Evolutionary conservation across 106 monocot species (phyloP).

Genomic region (Dendrobium nobile): DNA sequence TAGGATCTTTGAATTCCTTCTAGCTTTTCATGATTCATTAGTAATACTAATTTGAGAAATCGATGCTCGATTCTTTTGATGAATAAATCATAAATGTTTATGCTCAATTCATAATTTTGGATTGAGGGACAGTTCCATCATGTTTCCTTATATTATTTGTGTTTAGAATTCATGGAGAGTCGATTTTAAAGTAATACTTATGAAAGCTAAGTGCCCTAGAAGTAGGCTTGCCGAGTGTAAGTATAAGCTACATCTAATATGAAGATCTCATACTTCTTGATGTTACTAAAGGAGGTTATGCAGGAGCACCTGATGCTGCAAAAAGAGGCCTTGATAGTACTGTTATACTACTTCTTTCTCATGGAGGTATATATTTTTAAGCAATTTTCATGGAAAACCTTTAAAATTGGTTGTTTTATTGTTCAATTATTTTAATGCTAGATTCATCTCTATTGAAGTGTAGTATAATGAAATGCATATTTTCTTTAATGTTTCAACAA

Average conservation of each 20-base stretch:
- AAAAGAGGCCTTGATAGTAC: slow-evolving; percentile 66
- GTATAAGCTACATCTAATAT: too few species aligned
- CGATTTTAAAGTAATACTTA: too few species aligned
- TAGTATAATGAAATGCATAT: neutral
- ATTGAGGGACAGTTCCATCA: neutral
- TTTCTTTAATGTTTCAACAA: slow-evolving; percentile 32
- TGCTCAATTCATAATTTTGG: neutral
- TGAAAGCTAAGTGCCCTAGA: too few species aligned
- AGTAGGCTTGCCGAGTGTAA: neutral
- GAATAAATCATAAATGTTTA: neutral
- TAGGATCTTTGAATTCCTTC: slow-evolving; percentile 12
- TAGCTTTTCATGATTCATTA: neutral
- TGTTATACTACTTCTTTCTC: slow-evolving; percentile 68
- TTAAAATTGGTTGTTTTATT: neutral
- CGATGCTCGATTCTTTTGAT: neutral
- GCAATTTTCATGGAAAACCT: neutral
- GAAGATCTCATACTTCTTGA: slow-evolving; percentile 7
- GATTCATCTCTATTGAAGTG: neutral
- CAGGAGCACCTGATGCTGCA: slow-evolving; percentile 87
- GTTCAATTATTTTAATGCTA: neutral
- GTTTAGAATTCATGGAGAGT: too few species aligned
- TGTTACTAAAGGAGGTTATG: slow-evolving; percentile 44
- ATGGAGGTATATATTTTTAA: slow-evolving; percentile 51
- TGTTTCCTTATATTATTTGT: neutral
- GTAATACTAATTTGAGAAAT: neutral